Base-by-base conservation (phyloP, 805 yeast species). In the Novakomyces olei region DNA sequence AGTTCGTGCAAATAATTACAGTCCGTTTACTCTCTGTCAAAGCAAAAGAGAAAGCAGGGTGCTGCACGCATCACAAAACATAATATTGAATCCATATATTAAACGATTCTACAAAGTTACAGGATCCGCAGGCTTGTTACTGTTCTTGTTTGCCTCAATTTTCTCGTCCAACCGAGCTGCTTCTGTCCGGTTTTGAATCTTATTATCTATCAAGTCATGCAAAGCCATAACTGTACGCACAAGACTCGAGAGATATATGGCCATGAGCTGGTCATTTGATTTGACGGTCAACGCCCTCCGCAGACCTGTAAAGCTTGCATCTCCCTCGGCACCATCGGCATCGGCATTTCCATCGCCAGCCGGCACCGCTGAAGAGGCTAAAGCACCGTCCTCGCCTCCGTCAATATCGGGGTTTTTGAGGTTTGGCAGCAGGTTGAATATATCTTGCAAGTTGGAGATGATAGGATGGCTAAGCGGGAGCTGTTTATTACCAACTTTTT, bases 221-320 rank as follows among this genome's bases (percentile, higher is more conserved):
- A 88, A 85, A 7, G 96, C 91, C 48, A 88, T 76, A 45, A 91
- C 83, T 4, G 96, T 77, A 49, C 96, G 68, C 16, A 88, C 93
- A 45, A 88, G 60, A 33, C 85, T 73, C 46, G 88, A 69, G 41
- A 88, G 70, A 51, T 91, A 91, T 17, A 88, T 69, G 48, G 80
- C 66, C 98, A 91, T 85, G 44, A 91, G 61, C 53, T 88, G 92
- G 49, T 88, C 99, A 49, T 88, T 91, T 2, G 98, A 80, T 56
- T 85, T 88, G 28, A 77, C 65, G 1, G 92, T 81, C 49, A 85
- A 75, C 2, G 96, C 91, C 34, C 72, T 64, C 15, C 75, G 62
- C 39, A 88, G 59, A 20, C 69, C 71, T 41, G 61, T 66, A 14
- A 56, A 46, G n/a, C n/a, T n/a, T n/a, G 57, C 43, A 26, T 50